phyloP scores from a whole-genome alignment of 768 basidiomycete genomes.

The Calocybe indica region DNA sequence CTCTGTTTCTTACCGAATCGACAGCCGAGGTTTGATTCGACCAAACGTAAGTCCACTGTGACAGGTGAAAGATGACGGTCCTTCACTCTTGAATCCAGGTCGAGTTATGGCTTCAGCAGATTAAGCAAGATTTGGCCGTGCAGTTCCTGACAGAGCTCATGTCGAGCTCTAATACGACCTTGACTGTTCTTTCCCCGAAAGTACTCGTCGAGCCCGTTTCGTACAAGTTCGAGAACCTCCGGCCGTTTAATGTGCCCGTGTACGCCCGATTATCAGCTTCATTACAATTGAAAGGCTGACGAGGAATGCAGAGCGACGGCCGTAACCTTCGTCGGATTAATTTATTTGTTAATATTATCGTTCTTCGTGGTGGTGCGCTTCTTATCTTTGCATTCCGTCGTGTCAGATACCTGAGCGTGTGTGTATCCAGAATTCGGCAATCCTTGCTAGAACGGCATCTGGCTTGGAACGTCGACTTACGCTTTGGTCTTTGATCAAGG shows the following conservation, averaged over 20 bases:
- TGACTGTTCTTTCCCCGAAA: conserved; percentile 43
- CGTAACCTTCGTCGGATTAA: conserved; percentile 47
- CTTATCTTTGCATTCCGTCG: not conserved
- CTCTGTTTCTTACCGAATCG: not conserved
- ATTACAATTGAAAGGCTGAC: not conserved
- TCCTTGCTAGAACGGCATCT: conserved; percentile 23
- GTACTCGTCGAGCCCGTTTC: conserved; percentile 42
- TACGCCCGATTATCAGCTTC: conserved; percentile 20
- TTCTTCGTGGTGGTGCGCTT: conserved; percentile 36
- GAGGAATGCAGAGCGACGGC: conserved; percentile 38
- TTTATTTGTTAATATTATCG: conserved; percentile 44
- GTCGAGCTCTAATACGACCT: conserved; percentile 18
- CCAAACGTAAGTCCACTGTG: conserved; percentile 19
- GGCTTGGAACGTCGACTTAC: conserved; percentile 22
- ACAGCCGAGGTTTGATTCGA: conserved; percentile 27
- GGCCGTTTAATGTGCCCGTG: conserved; percentile 57
- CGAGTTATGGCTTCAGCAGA: conserved; percentile 26
- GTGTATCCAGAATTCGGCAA: conserved; percentile 21
- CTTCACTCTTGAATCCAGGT: conserved; percentile 15
- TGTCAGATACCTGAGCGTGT: not conserved
- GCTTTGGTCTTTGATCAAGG: conserved; percentile 21
- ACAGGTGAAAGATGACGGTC: not conserved
- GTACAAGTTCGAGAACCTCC: conserved; percentile 42
- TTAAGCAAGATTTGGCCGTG: conserved; percentile 25
- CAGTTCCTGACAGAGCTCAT: conserved; percentile 22